Percentiles rank a stretch among this genome's conserved stretches.
Evolutionary conservation across 306 rosid genomes (phyloP).

Genomic region (Castanospermum australe): DNA sequence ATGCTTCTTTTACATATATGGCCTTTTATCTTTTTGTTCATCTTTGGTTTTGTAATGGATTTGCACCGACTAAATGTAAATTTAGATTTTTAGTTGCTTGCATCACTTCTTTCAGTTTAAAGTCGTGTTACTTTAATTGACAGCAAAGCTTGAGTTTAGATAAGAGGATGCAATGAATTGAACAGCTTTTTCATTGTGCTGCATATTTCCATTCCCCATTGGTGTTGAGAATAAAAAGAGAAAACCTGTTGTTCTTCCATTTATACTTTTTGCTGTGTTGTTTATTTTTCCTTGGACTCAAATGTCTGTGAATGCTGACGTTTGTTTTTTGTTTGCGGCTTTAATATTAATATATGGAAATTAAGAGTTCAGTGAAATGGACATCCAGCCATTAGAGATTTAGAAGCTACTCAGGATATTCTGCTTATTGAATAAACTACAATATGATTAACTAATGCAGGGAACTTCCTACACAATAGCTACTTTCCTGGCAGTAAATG

Average conservation of each 20-base stretch:
- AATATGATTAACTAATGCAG: not conserved
- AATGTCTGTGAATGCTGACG: not conserved
- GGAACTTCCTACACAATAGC: not conserved
- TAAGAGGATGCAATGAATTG: slow-evolving; percentile 49
- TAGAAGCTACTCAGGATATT: not conserved
- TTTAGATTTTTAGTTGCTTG: slow-evolving; percentile 66
- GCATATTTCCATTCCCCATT: slow-evolving; percentile 25
- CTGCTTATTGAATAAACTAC: not conserved
- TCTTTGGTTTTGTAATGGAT: slow-evolving; percentile 63
- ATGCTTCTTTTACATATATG: slow-evolving; percentile 44
- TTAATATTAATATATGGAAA: not conserved
- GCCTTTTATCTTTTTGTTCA: slow-evolving; percentile 39
- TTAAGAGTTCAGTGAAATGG: not conserved
- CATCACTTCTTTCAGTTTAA: slow-evolving; percentile 37
- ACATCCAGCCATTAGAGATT: not conserved
- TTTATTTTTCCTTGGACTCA: not conserved
- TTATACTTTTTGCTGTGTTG: slow-evolving; percentile 4
- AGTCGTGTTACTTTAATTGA: slow-evolving; percentile 39
- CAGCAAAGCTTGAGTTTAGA: slow-evolving; percentile 43
- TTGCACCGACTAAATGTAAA: slow-evolving; percentile 69
- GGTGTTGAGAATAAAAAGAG: slow-evolving; percentile 29
- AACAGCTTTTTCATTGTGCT: slow-evolving; percentile 30
- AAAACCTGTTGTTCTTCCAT: slow-evolving; percentile 1
- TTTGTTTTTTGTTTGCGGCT: not conserved
- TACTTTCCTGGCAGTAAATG: not conserved